Evolutionary conservation across 31 red algal species (phyloP).

Genomic region (Asparagopsis taxiformis): DNA sequence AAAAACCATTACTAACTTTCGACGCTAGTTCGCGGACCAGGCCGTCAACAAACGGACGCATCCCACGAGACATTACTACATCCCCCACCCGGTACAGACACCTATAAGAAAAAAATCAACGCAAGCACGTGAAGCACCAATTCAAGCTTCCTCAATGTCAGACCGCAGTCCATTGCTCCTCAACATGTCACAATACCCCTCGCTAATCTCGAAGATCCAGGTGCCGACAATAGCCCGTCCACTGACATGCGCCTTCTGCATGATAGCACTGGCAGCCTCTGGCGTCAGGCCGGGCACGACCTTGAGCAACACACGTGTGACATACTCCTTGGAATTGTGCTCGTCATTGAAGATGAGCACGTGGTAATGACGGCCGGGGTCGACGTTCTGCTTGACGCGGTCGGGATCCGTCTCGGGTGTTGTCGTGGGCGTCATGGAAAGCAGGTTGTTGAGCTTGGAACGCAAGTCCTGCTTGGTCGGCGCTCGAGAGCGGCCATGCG

Average conservation of each 20-base stretch:
- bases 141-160: conserved; percentile 54
- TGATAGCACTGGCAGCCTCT: conserved; percentile 61
- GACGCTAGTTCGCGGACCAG: too few relatives aligned
- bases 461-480: conserved; percentile 50
- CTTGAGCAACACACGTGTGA: conserved; percentile 67
- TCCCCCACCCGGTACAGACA: not conserved
- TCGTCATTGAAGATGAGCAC: conserved; percentile 86
- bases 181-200: conserved; percentile 72
- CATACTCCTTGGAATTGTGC: conserved; percentile 55
- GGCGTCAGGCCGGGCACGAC: conserved; percentile 66
- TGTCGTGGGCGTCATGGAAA: conserved; percentile 17
- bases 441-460: conserved; percentile 44
- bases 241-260: conserved; percentile 75
- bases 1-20: too few relatives aligned
- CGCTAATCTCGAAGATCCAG: conserved; percentile 83
- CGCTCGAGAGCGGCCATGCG: conserved; percentile 54
- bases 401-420: conserved; percentile 38
- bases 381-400: conserved; percentile 48
- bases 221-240: conserved; percentile 76
- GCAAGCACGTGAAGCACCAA: not conserved
- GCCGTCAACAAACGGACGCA: too few relatives aligned
- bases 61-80: too few relatives aligned
- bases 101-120: not conserved
- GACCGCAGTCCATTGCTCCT: conserved; percentile 65
- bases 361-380: conserved; percentile 78